Base-by-base conservation (phyloP, 257 asterid species). In the Avicennia marina region DNA sequence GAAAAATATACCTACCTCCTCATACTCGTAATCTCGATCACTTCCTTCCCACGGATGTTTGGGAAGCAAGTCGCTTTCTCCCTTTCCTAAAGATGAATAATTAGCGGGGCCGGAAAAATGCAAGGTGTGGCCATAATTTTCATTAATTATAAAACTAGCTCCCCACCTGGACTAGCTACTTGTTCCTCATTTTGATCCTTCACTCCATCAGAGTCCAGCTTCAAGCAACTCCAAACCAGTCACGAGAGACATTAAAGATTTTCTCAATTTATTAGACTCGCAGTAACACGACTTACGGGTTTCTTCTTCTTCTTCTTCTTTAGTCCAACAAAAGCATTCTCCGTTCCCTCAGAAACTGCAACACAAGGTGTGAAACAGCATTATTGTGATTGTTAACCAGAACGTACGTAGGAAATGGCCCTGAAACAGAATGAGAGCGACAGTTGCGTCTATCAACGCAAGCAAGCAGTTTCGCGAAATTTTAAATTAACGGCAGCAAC, bases 241-340 rank as follows among this genome's bases (percentile, higher is more conserved):
- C 41, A 36, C 0, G 2, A 5, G 13, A 3, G 12, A 36, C 6
- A 2, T 36, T 5, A 4, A 11, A 11, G 41, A 36, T n/a, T n/a
- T n/a, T n/a, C n/a, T 4, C 41, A 5, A 12, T 29, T 29, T 29
- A 4, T 4, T 29, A 36, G 2, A 36, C 3, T 36, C 13, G 10
- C 3, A 2, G 41, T 2, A 36, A 36, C 7, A 34, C 12, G 20
- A 78, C 90, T 69, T 39, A 91, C 98, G 25, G 82, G 76, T 59
- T 87, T 88, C 52, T 91, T 91, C 90, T 91, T 91, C 90, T 91
- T 91, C 65, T 91, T 88, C 89, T 88, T 91, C 58, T 85, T 91
- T 39, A 76, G 68, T 43, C 95, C 95, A 73, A 84, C 61, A 74
- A 88, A 81, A 2, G 89, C 69, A 38, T 94, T 59, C 71, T 91